Conservation (phyloP, 2,329 filamentous ascomycete genomes). For the Nemania sp. region DNA sequence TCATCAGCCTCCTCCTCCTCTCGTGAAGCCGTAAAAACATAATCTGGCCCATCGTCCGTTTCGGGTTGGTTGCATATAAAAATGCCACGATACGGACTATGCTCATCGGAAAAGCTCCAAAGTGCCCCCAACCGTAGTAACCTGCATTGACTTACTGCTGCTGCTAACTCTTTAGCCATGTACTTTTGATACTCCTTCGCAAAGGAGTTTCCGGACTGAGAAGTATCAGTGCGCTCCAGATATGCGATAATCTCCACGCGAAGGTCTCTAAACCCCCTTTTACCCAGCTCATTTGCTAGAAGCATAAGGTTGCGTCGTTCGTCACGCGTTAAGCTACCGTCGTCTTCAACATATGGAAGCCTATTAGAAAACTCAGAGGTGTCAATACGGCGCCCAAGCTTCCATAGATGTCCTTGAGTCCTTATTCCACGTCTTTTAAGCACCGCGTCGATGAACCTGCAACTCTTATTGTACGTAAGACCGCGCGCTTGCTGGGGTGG, state of each 20-base stretch:
- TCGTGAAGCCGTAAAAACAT: constrained; percentile 24
- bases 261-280: not conserved
- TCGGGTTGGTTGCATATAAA: constrained; percentile 10
- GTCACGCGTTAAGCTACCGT: not conserved
- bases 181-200: not conserved
- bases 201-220: not conserved
- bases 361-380: not conserved
- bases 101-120: not conserved
- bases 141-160: not conserved
- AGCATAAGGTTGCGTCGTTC: not conserved
- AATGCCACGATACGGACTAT: constrained; percentile 9
- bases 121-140: not conserved
- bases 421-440: not conserved
- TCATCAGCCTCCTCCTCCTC: constrained; percentile 4
- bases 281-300: not conserved
- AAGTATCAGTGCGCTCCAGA: not conserved
- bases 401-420: constrained; percentile 31
- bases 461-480: constrained; percentile 31
- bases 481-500: constrained; percentile 52
- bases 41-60: not conserved
- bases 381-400: not conserved
- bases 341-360: not conserved
- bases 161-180: constrained; percentile 12
- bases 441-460: constrained; percentile 22
- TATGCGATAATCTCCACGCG: not conserved